A percentile compares a stretch with the other conserved stretches of the same genome.
These are phyloP conservation scores for Acanthochlamys bracteata DNA, from an alignment of 106 monocot species.

Conservation along the genomic window DNA sequence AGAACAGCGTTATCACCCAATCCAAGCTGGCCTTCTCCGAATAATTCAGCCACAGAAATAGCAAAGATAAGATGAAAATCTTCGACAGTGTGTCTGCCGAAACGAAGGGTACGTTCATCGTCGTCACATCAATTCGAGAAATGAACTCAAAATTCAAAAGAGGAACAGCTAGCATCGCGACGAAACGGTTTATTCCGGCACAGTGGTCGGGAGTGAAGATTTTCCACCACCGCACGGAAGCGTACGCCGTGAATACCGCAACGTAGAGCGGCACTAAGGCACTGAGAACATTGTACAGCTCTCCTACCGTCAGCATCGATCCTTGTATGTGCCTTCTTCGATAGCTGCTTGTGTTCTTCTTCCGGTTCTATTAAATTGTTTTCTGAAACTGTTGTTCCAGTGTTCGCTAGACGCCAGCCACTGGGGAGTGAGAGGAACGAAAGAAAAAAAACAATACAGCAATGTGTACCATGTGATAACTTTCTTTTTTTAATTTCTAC, in stretches of 20 bases:
- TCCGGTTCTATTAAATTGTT: no score
- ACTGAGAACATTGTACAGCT: slow-evolving; percentile 39
- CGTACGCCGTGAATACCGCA: slow-evolving; percentile 44
- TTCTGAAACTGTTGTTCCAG: no score
- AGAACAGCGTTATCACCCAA: slow-evolving; percentile 52
- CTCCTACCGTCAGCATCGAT: no score
- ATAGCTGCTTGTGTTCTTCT: no score
- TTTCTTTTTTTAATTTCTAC: no score
- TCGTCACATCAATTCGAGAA: slow-evolving; percentile 31
- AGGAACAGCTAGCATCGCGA: slow-evolving; percentile 43
- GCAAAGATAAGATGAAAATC: slow-evolving; percentile 24
- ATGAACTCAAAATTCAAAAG: slow-evolving; percentile 57
- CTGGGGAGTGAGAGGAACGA: no score
- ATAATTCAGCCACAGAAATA: slow-evolving; percentile 20
- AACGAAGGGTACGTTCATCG: slow-evolving; percentile 48
- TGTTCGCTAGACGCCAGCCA: no score
- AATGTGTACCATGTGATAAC: no score
- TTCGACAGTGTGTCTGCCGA: slow-evolving; percentile 49
- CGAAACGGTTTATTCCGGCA: slow-evolving; percentile 59
- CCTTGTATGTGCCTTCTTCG: no score
- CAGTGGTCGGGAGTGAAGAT: slow-evolving; percentile 62
- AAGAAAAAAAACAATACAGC: no score
- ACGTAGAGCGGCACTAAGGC: slow-evolving; percentile 48
- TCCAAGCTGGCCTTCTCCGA: slow-evolving; percentile 19
- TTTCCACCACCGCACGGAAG: slow-evolving; percentile 38